Conservation (phyloP, 371 early-diverging fungal genomes). For the Mucor indicus region DNA sequence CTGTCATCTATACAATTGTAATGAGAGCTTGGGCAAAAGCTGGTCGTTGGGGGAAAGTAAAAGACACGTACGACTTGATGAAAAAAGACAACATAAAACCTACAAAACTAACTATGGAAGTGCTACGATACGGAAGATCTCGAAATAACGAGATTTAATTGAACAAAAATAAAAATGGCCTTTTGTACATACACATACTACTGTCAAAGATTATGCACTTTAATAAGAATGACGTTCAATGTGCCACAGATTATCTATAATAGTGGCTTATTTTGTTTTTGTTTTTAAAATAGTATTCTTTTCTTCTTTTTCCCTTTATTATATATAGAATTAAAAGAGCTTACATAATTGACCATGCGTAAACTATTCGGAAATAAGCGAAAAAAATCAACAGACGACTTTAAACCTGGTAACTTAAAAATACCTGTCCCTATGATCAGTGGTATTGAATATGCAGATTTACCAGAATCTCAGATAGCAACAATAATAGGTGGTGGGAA, state of each 20-base stretch:
- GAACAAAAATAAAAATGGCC: no score
- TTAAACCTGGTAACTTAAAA: constrained; percentile 7
- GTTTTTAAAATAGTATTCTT: background rate
- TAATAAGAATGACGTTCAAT: no score
- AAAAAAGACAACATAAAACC: constrained; percentile 33
- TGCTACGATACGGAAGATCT: constrained; percentile 33
- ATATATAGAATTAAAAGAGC: background rate
- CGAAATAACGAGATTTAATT: background rate
- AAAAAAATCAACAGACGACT: background rate
- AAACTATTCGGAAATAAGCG: constrained; percentile 5
- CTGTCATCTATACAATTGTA: constrained; percentile 39
- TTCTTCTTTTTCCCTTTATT: background rate
- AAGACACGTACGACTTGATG: constrained; percentile 37
- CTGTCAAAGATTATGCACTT: no score
- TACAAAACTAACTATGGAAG: constrained; percentile 35
- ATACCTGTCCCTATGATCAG: constrained; percentile 16
- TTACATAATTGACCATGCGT: background rate
- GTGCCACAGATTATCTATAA: no score
- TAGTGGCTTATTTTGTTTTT: background rate
- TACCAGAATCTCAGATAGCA: constrained; percentile 12
- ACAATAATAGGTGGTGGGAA: constrained; percentile 7
- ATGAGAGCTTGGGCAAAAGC: constrained; percentile 49
- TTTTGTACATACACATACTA: no score
- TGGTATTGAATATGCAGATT: constrained; percentile 8
- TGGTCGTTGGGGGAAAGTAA: constrained; percentile 34